phyloP scores from a whole-genome alignment of 257 asterid species.

The Plectranthus barbatus region DNA sequence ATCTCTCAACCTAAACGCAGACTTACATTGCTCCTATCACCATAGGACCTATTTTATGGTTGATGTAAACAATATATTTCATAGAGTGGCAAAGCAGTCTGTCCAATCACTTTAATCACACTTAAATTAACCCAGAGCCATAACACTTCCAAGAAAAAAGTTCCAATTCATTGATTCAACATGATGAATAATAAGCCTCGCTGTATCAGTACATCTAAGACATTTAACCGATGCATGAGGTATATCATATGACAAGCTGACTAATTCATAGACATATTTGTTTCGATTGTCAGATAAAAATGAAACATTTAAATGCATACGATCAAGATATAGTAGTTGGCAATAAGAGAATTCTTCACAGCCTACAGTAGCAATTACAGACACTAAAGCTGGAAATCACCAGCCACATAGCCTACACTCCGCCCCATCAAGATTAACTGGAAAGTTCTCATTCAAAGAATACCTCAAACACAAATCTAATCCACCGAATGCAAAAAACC shows the following conservation, averaged over 20 bases:
- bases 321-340: background rate
- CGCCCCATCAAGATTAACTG: background rate
- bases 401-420: background rate
- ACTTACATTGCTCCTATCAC: background rate
- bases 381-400: background rate
- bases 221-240: background rate
- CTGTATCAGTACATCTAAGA: background rate
- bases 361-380: constrained; percentile 9
- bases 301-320: background rate
- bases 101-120: background rate
- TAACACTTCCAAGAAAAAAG: background rate
- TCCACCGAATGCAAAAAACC: background rate
- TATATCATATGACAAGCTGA: constrained; percentile 1
- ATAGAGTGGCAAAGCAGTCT: too few relatives aligned
- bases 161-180: background rate
- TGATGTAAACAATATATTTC: background rate
- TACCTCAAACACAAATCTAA: background rate
- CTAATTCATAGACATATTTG: background rate
- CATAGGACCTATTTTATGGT: background rate
- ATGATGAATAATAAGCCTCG: background rate
- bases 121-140: background rate
- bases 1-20: background rate
- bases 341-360: background rate
- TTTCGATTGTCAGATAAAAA: too few relatives aligned
- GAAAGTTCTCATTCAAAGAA: background rate